Evolutionary conservation across 345 rosid genomes (phyloP).

Genomic region (Linum usitatissimum): DNA sequence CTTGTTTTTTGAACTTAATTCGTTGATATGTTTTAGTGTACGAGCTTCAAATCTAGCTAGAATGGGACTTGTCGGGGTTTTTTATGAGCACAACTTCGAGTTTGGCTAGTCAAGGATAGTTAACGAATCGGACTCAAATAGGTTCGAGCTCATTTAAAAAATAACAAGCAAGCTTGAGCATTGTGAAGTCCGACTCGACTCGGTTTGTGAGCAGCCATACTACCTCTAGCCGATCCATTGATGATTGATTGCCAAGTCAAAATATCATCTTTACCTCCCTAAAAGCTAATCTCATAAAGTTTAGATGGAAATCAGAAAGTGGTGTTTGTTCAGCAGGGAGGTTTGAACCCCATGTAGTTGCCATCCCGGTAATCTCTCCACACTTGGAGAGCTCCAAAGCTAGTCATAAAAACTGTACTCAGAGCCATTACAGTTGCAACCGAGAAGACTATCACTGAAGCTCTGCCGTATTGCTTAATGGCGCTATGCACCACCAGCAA

Average conservation of each 20-base stretch:
- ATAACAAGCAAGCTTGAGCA: no score
- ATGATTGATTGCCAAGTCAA: not conserved
- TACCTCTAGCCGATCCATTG: not conserved
- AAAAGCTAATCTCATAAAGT: not conserved
- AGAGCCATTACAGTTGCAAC: constrained; percentile 69
- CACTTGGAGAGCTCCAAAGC: constrained; percentile 52
- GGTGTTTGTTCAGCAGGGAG: constrained; percentile 39
- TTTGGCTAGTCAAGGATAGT: no score
- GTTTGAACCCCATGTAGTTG: constrained; percentile 59
- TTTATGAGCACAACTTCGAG: no score
- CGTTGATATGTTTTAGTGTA: no score
- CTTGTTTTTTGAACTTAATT: no score
- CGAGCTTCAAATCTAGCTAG: no score
- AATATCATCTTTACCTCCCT: not conserved
- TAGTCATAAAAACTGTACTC: constrained; percentile 62
- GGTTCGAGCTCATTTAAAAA: no score
- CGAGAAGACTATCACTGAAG: constrained; percentile 76
- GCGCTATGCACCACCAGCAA: constrained; percentile 54
- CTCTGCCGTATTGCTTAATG: constrained; percentile 49
- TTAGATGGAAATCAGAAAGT: not conserved
- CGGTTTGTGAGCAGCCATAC: no score
- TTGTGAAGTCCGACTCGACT: no score
- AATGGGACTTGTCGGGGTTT: no score
- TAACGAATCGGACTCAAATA: no score
- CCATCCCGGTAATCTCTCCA: constrained; percentile 59